Evolutionary conservation across 768 basidiomycete species (phyloP), one percentile per base, ranked within the genome.

Genomic region (Pleurotus tuber-regium): DNA sequence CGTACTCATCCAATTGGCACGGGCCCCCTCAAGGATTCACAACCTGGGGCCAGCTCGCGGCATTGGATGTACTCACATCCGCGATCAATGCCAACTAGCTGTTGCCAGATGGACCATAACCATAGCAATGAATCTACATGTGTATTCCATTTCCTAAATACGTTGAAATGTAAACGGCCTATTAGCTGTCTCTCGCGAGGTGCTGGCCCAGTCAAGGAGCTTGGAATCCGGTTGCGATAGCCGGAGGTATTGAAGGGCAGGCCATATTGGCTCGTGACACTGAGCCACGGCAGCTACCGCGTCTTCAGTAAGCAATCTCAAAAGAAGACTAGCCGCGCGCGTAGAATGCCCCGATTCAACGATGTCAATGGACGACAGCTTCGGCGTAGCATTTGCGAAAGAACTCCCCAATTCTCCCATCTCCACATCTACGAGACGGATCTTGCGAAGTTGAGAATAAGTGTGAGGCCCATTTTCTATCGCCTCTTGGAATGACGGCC

Each of bases 41-140:
- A 1, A 66, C 70, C 6, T 80, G 76, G 78, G 77, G 77, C 3
- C 75, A 80, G 58, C 64, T 77, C 24, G 74, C 75, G 24, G 70
- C 75, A 4, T 61, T 78, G 61, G 74, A 75, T 61, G 73, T 75
- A 4, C 48, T 78, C 52, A 66, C 64, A 10, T 58, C 65, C 33
- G 70, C 71, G 30, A 73, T 77, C 43, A 60, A 61, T 16, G 66
- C 70, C 16, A 74, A 70, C 44, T 68, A 55, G 46, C 30, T 31
- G 30, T 31, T 8, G 7, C 30, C 14, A 31, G 30, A 7, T 14
- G n/a, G n/a, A n/a, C 14, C 30, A 14, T 31, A 31, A 14, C 30
- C 14, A 14, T 31, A 31, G 8, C 8, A 31, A 31, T 31, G 30
- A 31, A 31, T 31, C 8, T 31, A 14, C 14, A 31, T 14, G 30